Percentiles rank a stretch among this genome's conserved stretches.
Evolutionary conservation across 352 stramenopile species (phyloP).

Genomic region (Globisporangium paddicum): DNA sequence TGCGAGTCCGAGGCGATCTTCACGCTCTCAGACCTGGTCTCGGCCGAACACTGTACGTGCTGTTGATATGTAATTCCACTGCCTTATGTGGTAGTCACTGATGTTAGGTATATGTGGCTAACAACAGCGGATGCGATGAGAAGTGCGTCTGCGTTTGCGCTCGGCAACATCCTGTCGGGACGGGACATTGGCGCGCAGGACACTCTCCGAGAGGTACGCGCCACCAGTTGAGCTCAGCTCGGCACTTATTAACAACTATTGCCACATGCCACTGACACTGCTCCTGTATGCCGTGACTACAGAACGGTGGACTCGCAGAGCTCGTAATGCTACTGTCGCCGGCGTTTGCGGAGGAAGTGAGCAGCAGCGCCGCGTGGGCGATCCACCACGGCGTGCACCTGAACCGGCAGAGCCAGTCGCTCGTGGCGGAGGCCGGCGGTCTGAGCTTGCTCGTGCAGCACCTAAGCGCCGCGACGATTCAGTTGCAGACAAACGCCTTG

Average conservation of each 20-base stretch:
- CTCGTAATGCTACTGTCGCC: constrained; percentile 63
- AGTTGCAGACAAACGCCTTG: constrained; percentile 64
- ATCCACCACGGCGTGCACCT: constrained; percentile 65
- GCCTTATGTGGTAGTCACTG: constrained; percentile 3
- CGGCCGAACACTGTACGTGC: constrained; percentile 38
- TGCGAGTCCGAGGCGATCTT: constrained; percentile 42
- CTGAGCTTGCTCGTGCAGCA: constrained; percentile 57
- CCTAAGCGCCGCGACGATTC: constrained; percentile 31
- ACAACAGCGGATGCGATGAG: constrained; percentile 41
- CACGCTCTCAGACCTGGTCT: constrained; percentile 39
- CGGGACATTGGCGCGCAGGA: constrained; percentile 57
- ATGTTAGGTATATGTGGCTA: neutral
- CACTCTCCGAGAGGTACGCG: constrained; percentile 35
- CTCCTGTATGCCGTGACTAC: neutral
- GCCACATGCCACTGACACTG: neutral
- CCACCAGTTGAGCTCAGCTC: neutral
- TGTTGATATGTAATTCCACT: neutral
- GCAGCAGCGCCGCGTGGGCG: constrained; percentile 66
- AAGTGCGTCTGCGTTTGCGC: constrained; percentile 52
- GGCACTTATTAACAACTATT: too few relatives aligned
- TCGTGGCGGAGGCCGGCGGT: constrained; percentile 54
- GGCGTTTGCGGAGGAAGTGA: constrained; percentile 60
- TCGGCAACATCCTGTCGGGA: constrained; percentile 63
- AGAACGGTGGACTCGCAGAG: constrained; percentile 43
- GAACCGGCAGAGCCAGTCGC: constrained; percentile 56